Percentiles rank a stretch among this genome's conserved stretches.
phyloP scores from a whole-genome alignment of 2,329 filamentous ascomycete genomes.

The Arthrinium puccinioides region DNA sequence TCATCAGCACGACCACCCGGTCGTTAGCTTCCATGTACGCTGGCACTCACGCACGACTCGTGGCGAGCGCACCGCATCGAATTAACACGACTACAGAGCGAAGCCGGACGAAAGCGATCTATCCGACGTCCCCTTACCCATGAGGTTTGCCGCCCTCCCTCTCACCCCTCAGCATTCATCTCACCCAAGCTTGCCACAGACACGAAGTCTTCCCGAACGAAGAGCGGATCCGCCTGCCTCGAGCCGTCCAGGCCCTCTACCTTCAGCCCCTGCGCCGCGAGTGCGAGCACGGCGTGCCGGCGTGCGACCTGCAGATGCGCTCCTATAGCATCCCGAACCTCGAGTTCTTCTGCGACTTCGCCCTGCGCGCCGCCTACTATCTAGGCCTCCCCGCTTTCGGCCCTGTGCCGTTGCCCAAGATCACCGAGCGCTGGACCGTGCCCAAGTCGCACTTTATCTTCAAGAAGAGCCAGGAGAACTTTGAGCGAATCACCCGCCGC shows the following conservation, averaged over 20 bases:
- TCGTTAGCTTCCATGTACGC: conserved; percentile 19
- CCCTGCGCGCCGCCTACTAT: conserved; percentile 89
- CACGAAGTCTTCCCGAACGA: conserved; percentile 8
- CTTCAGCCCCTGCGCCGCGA: conserved; percentile 73
- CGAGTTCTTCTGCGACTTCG: conserved; percentile 92
- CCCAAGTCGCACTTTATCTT: conserved; percentile 83
- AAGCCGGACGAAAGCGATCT: not conserved
- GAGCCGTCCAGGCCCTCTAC: conserved; percentile 79
- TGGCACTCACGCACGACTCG: not conserved
- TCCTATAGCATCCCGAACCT: conserved; percentile 87
- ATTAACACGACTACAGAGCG: not conserved
- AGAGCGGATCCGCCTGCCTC: conserved; percentile 52
- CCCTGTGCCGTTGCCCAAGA: conserved; percentile 77
- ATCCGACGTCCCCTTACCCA: conserved; percentile 2
- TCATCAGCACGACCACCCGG: conserved; percentile 14
- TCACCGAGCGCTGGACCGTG: conserved; percentile 91
- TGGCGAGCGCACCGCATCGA: not conserved
- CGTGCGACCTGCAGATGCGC: conserved; percentile 86
- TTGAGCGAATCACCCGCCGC: conserved; percentile 81
- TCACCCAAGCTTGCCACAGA: not conserved
- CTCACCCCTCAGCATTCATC: not conserved
- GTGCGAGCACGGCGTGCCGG: conserved; percentile 69
- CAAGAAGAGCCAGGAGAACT: conserved; percentile 98
- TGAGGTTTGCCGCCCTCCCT: not conserved
- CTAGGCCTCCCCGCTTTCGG: conserved; percentile 79